Evolutionary conservation across 768 basidiomycete species (phyloP), one percentile per base, ranked within the genome.

Genomic region (Pleurotus eryngii): DNA sequence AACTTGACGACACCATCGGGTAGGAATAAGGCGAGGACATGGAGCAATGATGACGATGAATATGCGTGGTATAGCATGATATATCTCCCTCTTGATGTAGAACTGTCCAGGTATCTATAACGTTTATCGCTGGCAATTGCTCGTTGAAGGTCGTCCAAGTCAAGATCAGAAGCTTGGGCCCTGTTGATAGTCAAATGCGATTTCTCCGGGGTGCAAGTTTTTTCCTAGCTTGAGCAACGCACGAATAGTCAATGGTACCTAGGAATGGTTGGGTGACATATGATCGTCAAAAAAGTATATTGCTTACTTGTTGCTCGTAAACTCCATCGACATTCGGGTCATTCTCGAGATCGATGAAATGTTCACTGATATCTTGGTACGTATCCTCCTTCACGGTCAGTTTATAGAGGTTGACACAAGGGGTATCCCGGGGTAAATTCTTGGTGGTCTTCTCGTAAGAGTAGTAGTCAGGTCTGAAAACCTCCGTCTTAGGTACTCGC

Each of bases 321-420:
- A 97, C 90, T 1, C 93, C 94, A 63, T 98, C 94, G 7, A 98
- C 92, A 65, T 91, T 93, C 0, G 95, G 92, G 64, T 95, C 91
- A 66, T 97, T 97, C 58, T 85, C 92, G 49, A 98, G 77, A 67
- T 95, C 88, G 15, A 93, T 87, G 66, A 98, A 98, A 68, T 97
- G 92, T 56, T 92, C 89, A 63, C 92, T 88, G 27, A 88, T 90
- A 27, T 90, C 84, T 27, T 88, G 78, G 70, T 90, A 99, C 14
- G 87, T 73, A 4, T 89, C 87, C 67, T 98, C 97, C 30, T 87
- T 81, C 20, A 95, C 92, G 9, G 81, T 74, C 24, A 98, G 75
- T 63, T 86, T 89, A 76, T 91, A 96, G 1, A 99, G 78, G 69
- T 97, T 86, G 53, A 77, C 78, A 61, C 87, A 87, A 0, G 87